These are phyloP conservation scores for Debaryomyces maramus DNA, from an alignment of 805 yeast genomes.

Conservation along the genomic window DNA sequence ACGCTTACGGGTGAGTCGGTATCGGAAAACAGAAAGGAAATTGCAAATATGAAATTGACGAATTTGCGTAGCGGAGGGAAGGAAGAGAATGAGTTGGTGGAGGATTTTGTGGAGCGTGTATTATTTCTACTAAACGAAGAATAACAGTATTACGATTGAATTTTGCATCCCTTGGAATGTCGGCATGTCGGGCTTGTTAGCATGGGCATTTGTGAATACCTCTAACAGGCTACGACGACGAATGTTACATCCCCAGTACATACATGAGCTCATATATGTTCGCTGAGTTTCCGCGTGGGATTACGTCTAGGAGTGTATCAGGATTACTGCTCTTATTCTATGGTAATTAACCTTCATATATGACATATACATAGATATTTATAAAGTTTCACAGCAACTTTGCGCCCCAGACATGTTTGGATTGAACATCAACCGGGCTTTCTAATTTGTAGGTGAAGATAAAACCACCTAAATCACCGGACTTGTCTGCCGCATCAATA, in stretches of 20 bases:
- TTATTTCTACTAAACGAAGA: constrained; percentile 1
- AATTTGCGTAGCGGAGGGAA: constrained; percentile 63
- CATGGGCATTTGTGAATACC: no score
- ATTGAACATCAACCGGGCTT: constrained; percentile 27
- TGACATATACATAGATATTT: no score
- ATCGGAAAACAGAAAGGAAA: constrained; percentile 53
- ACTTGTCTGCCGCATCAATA: constrained; percentile 21
- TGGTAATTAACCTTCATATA: no score
- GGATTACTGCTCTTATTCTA: no score
- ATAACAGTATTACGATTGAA: background rate
- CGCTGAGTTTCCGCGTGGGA: no score
- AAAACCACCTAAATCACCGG: constrained; percentile 62
- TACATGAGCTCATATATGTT: no score
- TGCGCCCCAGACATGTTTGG: constrained; percentile 33
- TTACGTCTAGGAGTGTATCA: no score
- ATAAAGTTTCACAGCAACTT: constrained; percentile 7
- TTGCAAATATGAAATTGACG: constrained; percentile 61
- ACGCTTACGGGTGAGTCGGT: constrained; percentile 49
- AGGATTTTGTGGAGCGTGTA: constrained; percentile 59
- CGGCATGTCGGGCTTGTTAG: no score
- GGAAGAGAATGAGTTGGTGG: constrained; percentile 66
- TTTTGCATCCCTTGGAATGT: no score
- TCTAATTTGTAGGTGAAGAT: constrained; percentile 48
- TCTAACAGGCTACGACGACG: no score
- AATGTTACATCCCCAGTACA: no score